Conservation (phyloP, 192 early-diverging fungal genomes). For the Geranomyces variabilis region DNA sequence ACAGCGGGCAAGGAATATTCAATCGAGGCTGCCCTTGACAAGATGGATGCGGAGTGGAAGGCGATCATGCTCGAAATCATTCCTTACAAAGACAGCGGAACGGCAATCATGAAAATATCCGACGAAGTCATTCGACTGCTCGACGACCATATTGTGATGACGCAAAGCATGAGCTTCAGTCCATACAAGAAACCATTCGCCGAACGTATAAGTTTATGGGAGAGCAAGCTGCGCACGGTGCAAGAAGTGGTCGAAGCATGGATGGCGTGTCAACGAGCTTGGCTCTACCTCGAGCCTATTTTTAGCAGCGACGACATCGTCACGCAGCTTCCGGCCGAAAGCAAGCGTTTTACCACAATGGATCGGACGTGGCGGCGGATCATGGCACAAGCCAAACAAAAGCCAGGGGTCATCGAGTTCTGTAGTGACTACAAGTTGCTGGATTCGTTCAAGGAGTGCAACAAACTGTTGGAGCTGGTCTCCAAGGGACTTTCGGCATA, state of each 20-base stretch:
- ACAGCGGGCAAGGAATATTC: slow-evolving; percentile 67
- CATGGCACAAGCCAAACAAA: slow-evolving; percentile 56
- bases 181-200: slow-evolving; percentile 66
- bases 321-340: slow-evolving; percentile 59
- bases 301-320: slow-evolving; percentile 65
- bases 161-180: slow-evolving; percentile 65
- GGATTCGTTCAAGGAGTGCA: slow-evolving; percentile 63
- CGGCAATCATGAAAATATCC: slow-evolving; percentile 61
- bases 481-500: slow-evolving; percentile 64
- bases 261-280: slow-evolving; percentile 62
- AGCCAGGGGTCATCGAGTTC: slow-evolving; percentile 59
- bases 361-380: slow-evolving; percentile 63
- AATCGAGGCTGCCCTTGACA: slow-evolving; percentile 62
- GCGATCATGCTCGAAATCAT: slow-evolving; percentile 55
- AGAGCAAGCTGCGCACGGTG: slow-evolving; percentile 59
- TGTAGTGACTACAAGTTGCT: slow-evolving; percentile 60
- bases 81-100: slow-evolving; percentile 66
- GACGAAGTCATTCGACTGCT: slow-evolving; percentile 59
- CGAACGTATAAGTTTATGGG: slow-evolving; percentile 59
- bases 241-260: slow-evolving; percentile 65
- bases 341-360: slow-evolving; percentile 66
- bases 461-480: slow-evolving; percentile 64
- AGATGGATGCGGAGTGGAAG: slow-evolving; percentile 66
- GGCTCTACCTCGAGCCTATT: slow-evolving; percentile 67
- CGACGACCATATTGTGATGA: slow-evolving; percentile 68